Percentiles rank a stretch among this genome's conserved stretches.
phyloP scores from a whole-genome alignment of 768 basidiomycete species.

The Pisolithus albus region DNA sequence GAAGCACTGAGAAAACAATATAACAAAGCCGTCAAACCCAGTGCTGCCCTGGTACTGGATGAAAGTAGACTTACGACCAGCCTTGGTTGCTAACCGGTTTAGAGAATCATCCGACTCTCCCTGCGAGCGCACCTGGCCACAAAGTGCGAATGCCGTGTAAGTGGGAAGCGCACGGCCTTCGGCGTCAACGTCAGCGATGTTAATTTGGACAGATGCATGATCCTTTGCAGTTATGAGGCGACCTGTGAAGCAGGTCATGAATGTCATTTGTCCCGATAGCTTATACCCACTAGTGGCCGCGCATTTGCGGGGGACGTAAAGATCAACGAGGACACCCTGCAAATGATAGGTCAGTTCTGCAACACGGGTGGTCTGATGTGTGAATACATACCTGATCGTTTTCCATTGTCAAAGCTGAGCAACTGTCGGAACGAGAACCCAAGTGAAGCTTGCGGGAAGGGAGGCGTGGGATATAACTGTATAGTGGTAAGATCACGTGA shows the following conservation, averaged over 20 bases:
- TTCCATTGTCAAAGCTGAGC: constrained; percentile 53
- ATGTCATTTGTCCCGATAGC: constrained; percentile 1
- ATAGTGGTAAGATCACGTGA: constrained; percentile 13
- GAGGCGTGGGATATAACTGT: constrained; percentile 29
- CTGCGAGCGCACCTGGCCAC: constrained; percentile 87
- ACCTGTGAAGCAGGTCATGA: constrained; percentile 42
- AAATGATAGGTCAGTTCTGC: constrained; percentile 2
- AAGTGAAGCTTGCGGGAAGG: background rate
- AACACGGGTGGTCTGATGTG: background rate
- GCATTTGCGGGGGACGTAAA: constrained; percentile 99
- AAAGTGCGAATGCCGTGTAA: constrained; percentile 89
- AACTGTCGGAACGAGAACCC: background rate
- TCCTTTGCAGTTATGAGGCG: constrained; percentile 98
- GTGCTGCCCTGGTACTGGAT: background rate
- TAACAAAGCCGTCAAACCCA: background rate
- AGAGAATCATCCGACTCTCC: constrained; percentile 96
- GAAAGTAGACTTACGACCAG: constrained; percentile 67
- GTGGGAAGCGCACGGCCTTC: constrained; percentile 73
- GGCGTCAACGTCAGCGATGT: constrained; percentile 89
- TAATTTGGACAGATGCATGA: constrained; percentile 97
- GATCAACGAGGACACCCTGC: constrained; percentile 97
- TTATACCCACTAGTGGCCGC: constrained; percentile 83
- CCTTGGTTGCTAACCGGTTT: constrained; percentile 93
- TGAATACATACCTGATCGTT: constrained; percentile 70
- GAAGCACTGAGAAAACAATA: constrained; percentile 60